Base-by-base conservation (phyloP, 2,329 filamentous ascomycete species). In the Orbilia javanica region DNA sequence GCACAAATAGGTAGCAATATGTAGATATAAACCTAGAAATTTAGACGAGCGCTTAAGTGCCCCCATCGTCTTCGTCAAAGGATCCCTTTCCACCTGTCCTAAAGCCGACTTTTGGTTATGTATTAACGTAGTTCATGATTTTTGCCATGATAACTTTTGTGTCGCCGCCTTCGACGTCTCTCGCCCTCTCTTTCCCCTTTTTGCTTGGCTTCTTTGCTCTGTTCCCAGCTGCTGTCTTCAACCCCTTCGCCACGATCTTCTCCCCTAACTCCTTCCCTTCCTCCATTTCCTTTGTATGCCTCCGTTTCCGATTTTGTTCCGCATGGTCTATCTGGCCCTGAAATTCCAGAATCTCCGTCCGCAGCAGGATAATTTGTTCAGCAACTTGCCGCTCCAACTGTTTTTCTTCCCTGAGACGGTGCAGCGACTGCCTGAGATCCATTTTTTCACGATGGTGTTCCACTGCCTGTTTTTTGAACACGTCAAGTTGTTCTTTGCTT, bases 161-260 rank as follows among this genome's bases (percentile, higher is more conserved):
- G 55, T 73, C 48, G 11, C 18, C 44, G n/a, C 18, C 34, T 57
- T 63, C 62, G 10, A 57, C 46, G 27, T 79, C 67, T 18, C 39
- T 63, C 8, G 67, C 74, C 44, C 69, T 72, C 60, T 79, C 74
- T 36, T 79, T 79, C 15, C 69, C 74, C 36, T 79, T 79, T 68
- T 73, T 73, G 18, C 69, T 79, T 3, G 63, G 48, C 20, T 63
- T 67, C 39, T 76, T 76, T 25, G 25, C 64, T 20, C 68, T 79
- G 36, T 66, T 67, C 29, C 36, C 55, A 42, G 57, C 55, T 13
- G 53, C 64, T 46, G 44, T 48, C 29, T 67, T 78, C 3, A 67
- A 15, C 1, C 55, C 36, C 52, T 55, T 65, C 44, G 46, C 68
- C 27, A 64, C 60, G 31, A 52, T 50, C 63, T 48, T 46, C 25